phyloP scores from a whole-genome alignment of 1,284 basidiomycete genomes.

The Cronartium quercuum region DNA sequence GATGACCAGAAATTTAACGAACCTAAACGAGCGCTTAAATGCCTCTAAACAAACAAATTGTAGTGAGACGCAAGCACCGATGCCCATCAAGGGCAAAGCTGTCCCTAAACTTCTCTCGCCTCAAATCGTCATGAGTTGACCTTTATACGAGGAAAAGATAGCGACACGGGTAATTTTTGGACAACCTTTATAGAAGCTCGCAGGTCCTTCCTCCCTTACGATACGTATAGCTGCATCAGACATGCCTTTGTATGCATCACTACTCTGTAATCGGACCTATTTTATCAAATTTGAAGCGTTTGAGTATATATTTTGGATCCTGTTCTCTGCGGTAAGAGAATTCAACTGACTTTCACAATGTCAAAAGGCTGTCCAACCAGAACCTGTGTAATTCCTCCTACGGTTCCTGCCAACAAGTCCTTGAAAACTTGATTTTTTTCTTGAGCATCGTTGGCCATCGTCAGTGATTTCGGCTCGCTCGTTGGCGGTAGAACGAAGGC shows the following conservation, averaged over 20 bases:
- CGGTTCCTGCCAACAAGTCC: slow-evolving; percentile 76
- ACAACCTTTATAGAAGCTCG: slow-evolving; percentile 89
- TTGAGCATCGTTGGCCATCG: not conserved
- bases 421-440: slow-evolving; percentile 51
- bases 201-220: slow-evolving; percentile 79
- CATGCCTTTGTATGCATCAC: slow-evolving; percentile 81
- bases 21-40: slow-evolving; percentile 73
- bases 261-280: slow-evolving; percentile 73
- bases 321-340: slow-evolving; percentile 72
- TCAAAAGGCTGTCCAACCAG: slow-evolving; percentile 93
- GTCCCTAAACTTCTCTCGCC: slow-evolving; percentile 62
- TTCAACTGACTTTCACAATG: slow-evolving; percentile 75
- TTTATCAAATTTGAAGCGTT: slow-evolving; percentile 50
- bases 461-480: too few relatives aligned
- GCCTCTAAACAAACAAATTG: slow-evolving; percentile 91
- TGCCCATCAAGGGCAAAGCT: slow-evolving; percentile 82
- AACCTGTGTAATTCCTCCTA: slow-evolving; percentile 82
- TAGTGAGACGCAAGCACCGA: slow-evolving; percentile 90
- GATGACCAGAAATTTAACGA: slow-evolving; percentile 6
- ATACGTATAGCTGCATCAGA: slow-evolving; percentile 81
- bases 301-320: slow-evolving; percentile 78
- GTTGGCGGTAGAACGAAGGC: too few relatives aligned
- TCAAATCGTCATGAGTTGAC: not conserved
- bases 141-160: not conserved
- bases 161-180: not conserved